Evolutionary conservation across 2,329 filamentous ascomycete genomes (phyloP).

Genomic region (Aspergillus amoenus): DNA sequence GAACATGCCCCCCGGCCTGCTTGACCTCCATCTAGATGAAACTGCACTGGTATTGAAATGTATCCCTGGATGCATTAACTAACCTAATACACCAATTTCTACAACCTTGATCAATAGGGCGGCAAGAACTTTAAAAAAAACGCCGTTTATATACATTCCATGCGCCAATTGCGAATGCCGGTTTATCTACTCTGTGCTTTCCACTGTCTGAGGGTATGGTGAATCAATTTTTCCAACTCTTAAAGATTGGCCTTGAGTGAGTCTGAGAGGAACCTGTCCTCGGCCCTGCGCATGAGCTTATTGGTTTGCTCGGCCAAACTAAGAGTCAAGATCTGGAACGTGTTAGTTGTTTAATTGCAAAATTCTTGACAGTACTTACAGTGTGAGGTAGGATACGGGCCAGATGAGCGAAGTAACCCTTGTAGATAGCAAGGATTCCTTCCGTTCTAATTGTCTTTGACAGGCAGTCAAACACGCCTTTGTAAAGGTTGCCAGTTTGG

Average conservation of each 20-base stretch:
- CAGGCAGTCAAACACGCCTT: constrained; percentile 86
- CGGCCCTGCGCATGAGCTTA: constrained; percentile 80
- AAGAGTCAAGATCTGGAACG: constrained; percentile 72
- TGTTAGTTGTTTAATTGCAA: constrained; percentile 21
- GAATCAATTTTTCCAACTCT: constrained; percentile 1
- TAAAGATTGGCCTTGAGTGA: constrained; percentile 50
- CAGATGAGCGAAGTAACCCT: constrained; percentile 93
- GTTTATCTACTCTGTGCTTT: neutral
- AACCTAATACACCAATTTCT: constrained; percentile 11
- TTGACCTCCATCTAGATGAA: neutral
- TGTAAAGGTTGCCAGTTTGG: constrained; percentile 96
- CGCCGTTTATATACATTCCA: constrained; percentile 21
- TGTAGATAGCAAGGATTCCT: constrained; percentile 90
- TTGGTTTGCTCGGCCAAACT: constrained; percentile 96
- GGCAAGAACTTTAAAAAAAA: constrained; percentile 13
- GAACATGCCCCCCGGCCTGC: neutral
- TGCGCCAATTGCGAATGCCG: constrained; percentile 7
- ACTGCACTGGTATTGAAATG: neutral
- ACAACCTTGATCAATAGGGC: constrained; percentile 11
- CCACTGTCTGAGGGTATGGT: neutral
- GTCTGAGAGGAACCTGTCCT: constrained; percentile 57
- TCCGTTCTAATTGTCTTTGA: constrained; percentile 89
- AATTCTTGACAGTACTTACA: constrained; percentile 38
- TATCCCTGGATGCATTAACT: constrained; percentile 4
- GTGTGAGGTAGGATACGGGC: constrained; percentile 94